Conservation (phyloP, 441 rosid genomes). For the Jatropha podagrica region DNA sequence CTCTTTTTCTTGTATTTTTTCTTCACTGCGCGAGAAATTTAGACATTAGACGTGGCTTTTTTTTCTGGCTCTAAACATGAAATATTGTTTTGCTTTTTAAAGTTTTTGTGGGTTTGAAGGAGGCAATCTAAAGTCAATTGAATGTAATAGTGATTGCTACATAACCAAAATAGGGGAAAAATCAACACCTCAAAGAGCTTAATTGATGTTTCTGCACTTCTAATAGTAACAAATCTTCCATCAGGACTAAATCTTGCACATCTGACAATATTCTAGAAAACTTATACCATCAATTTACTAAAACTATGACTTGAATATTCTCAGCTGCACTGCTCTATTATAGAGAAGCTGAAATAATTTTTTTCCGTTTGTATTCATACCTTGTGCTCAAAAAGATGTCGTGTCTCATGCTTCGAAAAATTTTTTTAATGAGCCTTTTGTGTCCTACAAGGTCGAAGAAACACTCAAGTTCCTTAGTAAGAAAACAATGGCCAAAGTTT, state of each 20-base stretch:
- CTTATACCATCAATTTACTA: slow-evolving; percentile 30
- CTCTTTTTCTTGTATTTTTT: slow-evolving; percentile 58
- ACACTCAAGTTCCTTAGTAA: neutral
- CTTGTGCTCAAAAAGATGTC: slow-evolving; percentile 78
- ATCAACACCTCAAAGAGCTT: slow-evolving; percentile 75
- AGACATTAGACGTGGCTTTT: slow-evolving; percentile 57
- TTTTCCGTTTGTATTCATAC: slow-evolving; percentile 28
- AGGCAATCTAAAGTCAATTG: too few species aligned
- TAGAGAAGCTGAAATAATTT: neutral
- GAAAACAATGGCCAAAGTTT: slow-evolving; percentile 3
- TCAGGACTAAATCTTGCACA: slow-evolving; percentile 89
- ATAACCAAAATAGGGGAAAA: neutral
- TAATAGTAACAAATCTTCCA: slow-evolving; percentile 80
- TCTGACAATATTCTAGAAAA: slow-evolving; percentile 71
- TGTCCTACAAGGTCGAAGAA: slow-evolving; percentile 22
- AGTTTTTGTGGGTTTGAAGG: slow-evolving; percentile 17
- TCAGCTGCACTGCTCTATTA: neutral
- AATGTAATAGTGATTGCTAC: neutral
- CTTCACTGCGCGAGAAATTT: slow-evolving; percentile 60
- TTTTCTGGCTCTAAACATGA: neutral
- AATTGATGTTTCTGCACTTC: slow-evolving; percentile 87
- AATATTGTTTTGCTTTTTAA: neutral
- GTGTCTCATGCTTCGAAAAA: slow-evolving; percentile 60
- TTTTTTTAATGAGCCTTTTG: slow-evolving; percentile 50
- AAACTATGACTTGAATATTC: slow-evolving; percentile 7